Conservation (phyloP, 2,329 filamentous ascomycete species). For the Calonectria hongkongensis region DNA sequence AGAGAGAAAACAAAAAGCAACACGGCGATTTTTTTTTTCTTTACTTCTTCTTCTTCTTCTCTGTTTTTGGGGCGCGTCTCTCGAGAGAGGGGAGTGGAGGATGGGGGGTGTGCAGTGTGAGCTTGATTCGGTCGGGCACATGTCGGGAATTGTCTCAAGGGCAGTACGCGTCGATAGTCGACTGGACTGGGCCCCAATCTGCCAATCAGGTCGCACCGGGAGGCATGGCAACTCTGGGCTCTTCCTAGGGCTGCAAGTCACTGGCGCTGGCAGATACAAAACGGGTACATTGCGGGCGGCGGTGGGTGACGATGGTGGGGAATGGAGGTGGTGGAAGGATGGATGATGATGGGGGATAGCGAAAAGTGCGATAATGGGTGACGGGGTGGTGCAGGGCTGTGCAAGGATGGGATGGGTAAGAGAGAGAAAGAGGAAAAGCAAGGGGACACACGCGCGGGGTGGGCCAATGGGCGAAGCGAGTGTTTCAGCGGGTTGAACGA, state of each 20-base stretch:
- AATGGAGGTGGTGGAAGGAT: not conserved
- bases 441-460: not conserved
- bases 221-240: not conserved
- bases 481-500: slow-evolving; percentile 1
- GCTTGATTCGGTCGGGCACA: slow-evolving; percentile 13
- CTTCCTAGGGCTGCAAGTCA: not conserved
- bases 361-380: too few relatives aligned
- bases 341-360: not conserved
- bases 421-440: not conserved
- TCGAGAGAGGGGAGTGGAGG: not conserved
- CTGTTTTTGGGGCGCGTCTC: not conserved
- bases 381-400: slow-evolving; percentile 15
- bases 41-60: not conserved
- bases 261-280: slow-evolving; percentile 4
- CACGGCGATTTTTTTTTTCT: not conserved
- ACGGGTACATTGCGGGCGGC: slow-evolving; percentile 1
- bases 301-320: not conserved
- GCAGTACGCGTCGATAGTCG: not conserved
- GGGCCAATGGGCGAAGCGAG: slow-evolving; percentile 2
- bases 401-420: not conserved
- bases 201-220: not conserved
- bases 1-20: slow-evolving; percentile 8
- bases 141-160: slow-evolving; percentile 9
- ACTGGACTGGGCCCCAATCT: not conserved
- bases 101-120: not conserved